A percentile compares a stretch with the other conserved stretches of the same genome.
phyloP scores from a whole-genome alignment of 495 filamentous ascomycete genomes.

The Xylaria sp. region DNA sequence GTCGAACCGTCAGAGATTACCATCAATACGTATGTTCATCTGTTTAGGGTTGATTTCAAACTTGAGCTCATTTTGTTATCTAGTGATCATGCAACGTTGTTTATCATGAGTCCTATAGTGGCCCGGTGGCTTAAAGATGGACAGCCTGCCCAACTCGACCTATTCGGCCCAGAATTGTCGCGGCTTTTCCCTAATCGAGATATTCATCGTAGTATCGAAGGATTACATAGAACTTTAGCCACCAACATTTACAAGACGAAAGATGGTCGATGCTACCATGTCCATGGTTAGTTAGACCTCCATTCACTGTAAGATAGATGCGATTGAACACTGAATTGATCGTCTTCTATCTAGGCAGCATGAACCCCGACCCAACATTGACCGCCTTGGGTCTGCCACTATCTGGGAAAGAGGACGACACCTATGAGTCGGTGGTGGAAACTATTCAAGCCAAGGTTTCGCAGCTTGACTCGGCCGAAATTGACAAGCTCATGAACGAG shows the following conservation, averaged over 20 bases:
- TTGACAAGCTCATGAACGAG: constrained; percentile 40
- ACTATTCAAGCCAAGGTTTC: constrained; percentile 22
- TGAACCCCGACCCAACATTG: constrained; percentile 49
- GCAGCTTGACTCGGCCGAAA: constrained; percentile 13
- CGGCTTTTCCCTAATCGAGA: constrained; percentile 17
- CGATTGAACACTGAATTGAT: not conserved
- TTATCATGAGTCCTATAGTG: constrained; percentile 32
- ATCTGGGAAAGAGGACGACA: constrained; percentile 13
- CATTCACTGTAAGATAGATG: not conserved
- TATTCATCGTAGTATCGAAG: constrained; percentile 24
- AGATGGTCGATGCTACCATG: constrained; percentile 56
- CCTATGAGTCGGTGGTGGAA: constrained; percentile 15
- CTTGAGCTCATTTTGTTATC: not conserved
- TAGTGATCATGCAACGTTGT: constrained; percentile 37
- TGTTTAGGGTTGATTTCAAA: not conserved
- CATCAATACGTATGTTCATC: constrained; percentile 32
- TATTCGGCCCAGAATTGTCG: constrained; percentile 1
- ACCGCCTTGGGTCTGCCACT: constrained; percentile 25
- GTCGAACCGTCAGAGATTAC: constrained; percentile 26
- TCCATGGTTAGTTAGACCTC: constrained; percentile 44
- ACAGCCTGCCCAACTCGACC: not conserved
- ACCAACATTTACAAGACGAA: constrained; percentile 62
- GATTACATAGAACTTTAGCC: constrained; percentile 24
- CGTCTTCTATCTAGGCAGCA: constrained; percentile 34
- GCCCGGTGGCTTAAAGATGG: constrained; percentile 16